Evolutionary conservation across 1,284 basidiomycete genomes (phyloP).

Genomic region (Ganoderma resinaceum): DNA sequence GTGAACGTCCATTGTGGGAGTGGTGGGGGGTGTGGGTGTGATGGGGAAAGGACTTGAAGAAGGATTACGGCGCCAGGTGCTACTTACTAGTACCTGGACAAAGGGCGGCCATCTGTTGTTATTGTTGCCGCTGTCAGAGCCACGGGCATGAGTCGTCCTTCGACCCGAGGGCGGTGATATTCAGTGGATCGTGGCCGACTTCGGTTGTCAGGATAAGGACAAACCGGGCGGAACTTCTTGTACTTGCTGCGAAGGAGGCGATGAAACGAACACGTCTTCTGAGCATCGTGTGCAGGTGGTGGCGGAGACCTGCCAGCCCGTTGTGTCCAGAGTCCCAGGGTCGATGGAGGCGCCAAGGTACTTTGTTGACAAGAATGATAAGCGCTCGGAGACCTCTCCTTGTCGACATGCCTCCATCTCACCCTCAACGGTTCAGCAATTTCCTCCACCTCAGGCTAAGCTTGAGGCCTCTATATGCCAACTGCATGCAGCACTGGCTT

Average conservation of each 20-base stretch:
- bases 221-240: neutral
- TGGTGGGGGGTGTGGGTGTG: neutral
- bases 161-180: neutral
- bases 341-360: too few species aligned
- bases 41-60: neutral
- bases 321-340: too few species aligned
- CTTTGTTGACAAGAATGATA: too few species aligned
- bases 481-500: too few species aligned
- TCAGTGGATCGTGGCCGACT: neutral
- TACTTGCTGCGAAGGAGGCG: neutral
- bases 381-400: too few species aligned
- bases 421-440: too few species aligned
- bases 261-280: neutral
- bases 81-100: neutral
- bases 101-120: neutral
- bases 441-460: too few species aligned
- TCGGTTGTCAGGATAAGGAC: neutral
- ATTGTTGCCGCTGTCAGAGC: neutral
- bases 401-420: too few species aligned
- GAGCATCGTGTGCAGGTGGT: neutral
- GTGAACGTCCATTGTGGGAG: neutral
- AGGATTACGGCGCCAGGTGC: neutral
- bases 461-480: too few species aligned
- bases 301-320: neutral
- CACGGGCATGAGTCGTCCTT: neutral